Evolutionary conservation across 371 early-diverging fungal genomes (phyloP).

Genomic region (Saksenaea vasiformis): DNA sequence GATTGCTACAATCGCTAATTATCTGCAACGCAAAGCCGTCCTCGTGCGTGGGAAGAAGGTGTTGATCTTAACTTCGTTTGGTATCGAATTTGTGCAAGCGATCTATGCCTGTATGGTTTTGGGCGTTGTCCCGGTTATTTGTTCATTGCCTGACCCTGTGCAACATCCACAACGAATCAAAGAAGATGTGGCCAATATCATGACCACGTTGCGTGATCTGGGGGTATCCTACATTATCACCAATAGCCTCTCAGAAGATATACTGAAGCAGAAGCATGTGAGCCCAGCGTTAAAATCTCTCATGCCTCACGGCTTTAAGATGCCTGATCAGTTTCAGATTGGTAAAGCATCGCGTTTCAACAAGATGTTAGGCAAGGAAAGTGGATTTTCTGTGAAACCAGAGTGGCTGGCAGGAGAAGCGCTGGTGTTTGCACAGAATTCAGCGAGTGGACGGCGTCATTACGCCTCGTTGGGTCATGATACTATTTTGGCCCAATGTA

Average conservation of each 20-base stretch:
- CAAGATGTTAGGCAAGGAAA: constrained; percentile 59
- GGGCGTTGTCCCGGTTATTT: constrained; percentile 75
- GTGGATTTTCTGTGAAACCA: constrained; percentile 50
- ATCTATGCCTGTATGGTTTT: constrained; percentile 81
- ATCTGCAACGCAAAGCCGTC: constrained; percentile 55
- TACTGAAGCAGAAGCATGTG: constrained; percentile 58
- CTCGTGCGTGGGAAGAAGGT: constrained; percentile 63
- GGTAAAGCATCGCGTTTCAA: constrained; percentile 59
- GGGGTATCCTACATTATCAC: constrained; percentile 59
- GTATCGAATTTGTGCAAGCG: constrained; percentile 73
- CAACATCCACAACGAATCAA: constrained; percentile 54
- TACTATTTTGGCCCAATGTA: constrained; percentile 72
- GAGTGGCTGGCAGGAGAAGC: constrained; percentile 46
- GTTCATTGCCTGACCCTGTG: constrained; percentile 65
- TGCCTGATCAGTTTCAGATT: constrained; percentile 57
- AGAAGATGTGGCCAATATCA: constrained; percentile 69
- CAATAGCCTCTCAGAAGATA: constrained; percentile 66
- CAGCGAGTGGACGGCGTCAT: constrained; percentile 57
- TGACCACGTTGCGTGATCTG: constrained; percentile 64
- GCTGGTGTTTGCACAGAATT: constrained; percentile 54
- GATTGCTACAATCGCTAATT: constrained; percentile 66
- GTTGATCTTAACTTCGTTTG: constrained; percentile 69
- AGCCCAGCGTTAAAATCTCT: constrained; percentile 33
- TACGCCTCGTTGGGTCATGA: constrained; percentile 67
- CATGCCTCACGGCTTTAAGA: constrained; percentile 15